Evolutionary conservation across 2,329 filamentous ascomycete species (phyloP), one percentile per base, ranked within the genome.

Genomic region (Fusarium dimerum): DNA sequence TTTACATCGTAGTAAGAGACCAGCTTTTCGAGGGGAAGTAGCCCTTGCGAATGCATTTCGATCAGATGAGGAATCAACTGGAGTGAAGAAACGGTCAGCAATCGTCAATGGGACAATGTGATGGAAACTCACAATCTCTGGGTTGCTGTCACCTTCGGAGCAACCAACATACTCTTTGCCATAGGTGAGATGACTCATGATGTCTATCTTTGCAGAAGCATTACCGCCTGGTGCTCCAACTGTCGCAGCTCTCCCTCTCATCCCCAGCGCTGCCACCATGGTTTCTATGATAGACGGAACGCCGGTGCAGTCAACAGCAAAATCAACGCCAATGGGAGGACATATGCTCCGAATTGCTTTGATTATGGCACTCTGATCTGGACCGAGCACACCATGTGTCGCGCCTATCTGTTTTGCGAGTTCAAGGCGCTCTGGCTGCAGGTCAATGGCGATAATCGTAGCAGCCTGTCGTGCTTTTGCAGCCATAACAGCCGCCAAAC

Each of bases 261-360:
- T 54, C 0, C 55, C 57, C 2, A 61, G 7, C 0, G 46, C 38
- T 1, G 43, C n/a, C 0, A 61, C 40, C 55, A 61, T 58, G 1
- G 43, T 54, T 11, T 59, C 59, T 1, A 61, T 17, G 2, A 61
- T 49, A 0, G 52, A 30, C 0, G 52, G 50, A 3, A 59, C 46
- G 3, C 59, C 59, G 8, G 59, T 56, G 6, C 59, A 61, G 20
- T 61, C 57, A 1, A 61, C 48, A 2, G 57, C 59, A 43, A 43
- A 61, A 6, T 56, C 26, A 6, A 58, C 57, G 4, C 59, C 57
- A 10, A 46, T 11, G 0, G 52, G 55, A 2, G 45, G 50, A 0
- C 48, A 54, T 1, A 48, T 16, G 2, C 26, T n/a, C 2, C 48
- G 49, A 2, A 45, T 29, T 5, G 20, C 20, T 4, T 50, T 40